A percentile compares a stretch with the other conserved stretches of the same genome.
Conservation (phyloP, 441 rosid genomes). For the Croton laevigatus region DNA sequence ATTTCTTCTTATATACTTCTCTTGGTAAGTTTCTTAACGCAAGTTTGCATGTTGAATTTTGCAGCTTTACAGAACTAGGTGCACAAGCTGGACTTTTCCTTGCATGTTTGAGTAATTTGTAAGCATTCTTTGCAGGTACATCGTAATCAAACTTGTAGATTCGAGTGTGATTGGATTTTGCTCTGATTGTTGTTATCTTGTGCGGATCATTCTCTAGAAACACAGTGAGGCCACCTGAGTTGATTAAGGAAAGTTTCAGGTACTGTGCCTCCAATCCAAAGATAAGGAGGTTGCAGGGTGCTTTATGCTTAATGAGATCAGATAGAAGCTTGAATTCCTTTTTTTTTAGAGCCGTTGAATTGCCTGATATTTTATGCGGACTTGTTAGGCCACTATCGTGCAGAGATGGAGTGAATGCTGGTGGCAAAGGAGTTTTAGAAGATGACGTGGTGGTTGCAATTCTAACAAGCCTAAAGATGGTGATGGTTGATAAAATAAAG, state of each 20-base stretch:
- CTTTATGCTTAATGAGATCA: slow-evolving; percentile 36
- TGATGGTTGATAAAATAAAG: slow-evolving; percentile 53
- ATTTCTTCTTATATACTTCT: slow-evolving; percentile 44
- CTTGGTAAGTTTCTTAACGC: slow-evolving; percentile 49
- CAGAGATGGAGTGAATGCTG: slow-evolving; percentile 32
- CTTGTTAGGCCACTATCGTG: slow-evolving; percentile 21
- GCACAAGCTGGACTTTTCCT: slow-evolving; percentile 48
- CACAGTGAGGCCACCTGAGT: slow-evolving; percentile 63
- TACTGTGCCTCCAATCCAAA: slow-evolving; percentile 76
- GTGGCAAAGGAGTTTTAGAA: slow-evolving; percentile 34
- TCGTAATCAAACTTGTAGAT: slow-evolving; percentile 62
- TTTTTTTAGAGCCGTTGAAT: slow-evolving; percentile 33
- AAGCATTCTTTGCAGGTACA: slow-evolving; percentile 57
- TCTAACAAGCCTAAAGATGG: slow-evolving; percentile 59
- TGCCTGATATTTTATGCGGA: slow-evolving; percentile 16
- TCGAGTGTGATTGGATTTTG: slow-evolving; percentile 41
- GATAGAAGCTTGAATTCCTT: slow-evolving; percentile 66
- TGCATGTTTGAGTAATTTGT: slow-evolving; percentile 44
- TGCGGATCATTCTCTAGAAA: slow-evolving; percentile 79
- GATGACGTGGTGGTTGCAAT: slow-evolving; percentile 49
- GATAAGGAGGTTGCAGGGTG: slow-evolving; percentile 85
- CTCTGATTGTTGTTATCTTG: slow-evolving; percentile 48
- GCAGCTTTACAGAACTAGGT: slow-evolving; percentile 42
- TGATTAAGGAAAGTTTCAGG: slow-evolving; percentile 73
- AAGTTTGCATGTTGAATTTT: slow-evolving; percentile 50